Evolutionary conservation across 2,329 filamentous ascomycete species (phyloP), one percentile per base, ranked within the genome.

Genomic region (Hypoxylon sp.): DNA sequence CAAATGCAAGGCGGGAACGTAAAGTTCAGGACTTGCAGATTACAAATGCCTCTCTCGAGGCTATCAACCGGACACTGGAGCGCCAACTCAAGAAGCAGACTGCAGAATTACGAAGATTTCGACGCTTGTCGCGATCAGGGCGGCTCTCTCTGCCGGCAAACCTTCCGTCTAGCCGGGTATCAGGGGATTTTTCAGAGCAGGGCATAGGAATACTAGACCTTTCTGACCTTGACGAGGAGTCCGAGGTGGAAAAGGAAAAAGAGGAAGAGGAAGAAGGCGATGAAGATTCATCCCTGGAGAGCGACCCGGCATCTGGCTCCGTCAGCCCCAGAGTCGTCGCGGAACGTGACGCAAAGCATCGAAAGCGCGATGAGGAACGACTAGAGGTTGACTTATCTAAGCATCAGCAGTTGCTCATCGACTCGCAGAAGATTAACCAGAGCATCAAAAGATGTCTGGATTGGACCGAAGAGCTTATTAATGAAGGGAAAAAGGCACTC

Each of bases 1-100:
- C 91, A n/a, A 96, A 93, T 75, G 96, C 96, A 12, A 88, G 96
- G 28, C 87, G 93, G 33, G 96, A 98, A 78, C 88, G 96, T 65
- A 99, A 98, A 80, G 94, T 99, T 0, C 87, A 98, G 70, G 96
- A 99, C 76, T 83, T 99, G 4, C 93, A 99, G 76, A 99, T 99
- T 68, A 97, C 92, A 58, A 99, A 99, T 74, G 96, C 93, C 0
- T 97, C 94, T 1, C 85, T 99, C 2, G 87, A 97, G 60, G 96
- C 96, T 40, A 98, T 99, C 80, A 99, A 99, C 76, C 87, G 94
- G 55, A 96, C 93, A 0, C 81, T 99, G 0, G 96, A 99, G 79
- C 88, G 93, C 22, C 93, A 98, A 76, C 85, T 99, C 72, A 89
- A 93, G 24, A 97, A 97, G 76, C 95, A 98, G 74, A 95, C 92